phyloP scores from a whole-genome alignment of 1,284 basidiomycete genomes.

The Pterula multifida region DNA sequence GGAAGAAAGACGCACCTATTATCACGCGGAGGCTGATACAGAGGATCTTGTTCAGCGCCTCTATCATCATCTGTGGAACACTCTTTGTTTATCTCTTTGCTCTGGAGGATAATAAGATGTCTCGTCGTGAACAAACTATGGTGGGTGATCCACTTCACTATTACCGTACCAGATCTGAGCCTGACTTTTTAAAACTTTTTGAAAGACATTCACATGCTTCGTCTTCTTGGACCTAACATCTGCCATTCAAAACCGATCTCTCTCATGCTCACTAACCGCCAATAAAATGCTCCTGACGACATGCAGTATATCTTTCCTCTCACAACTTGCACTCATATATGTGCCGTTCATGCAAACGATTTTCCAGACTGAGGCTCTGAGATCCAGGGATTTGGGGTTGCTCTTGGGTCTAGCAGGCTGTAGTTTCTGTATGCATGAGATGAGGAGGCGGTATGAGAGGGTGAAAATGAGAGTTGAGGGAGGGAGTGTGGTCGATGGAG shows the following conservation, averaged over 20 bases:
- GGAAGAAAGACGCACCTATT: conserved; percentile 83
- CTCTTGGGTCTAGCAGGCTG: conserved; percentile 61
- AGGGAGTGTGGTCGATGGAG: neutral
- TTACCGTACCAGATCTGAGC: conserved; percentile 1
- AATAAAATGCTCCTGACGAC: conserved; percentile 89
- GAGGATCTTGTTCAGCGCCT: conserved; percentile 83
- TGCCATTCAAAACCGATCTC: conserved; percentile 87
- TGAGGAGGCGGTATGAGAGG: conserved; percentile 63
- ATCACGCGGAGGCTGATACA: conserved; percentile 64
- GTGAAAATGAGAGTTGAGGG: neutral
- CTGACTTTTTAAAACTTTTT: conserved; percentile 1
- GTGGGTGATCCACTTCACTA: conserved; percentile 30
- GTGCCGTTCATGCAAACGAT: conserved; percentile 83
- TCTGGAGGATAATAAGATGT: conserved; percentile 71
- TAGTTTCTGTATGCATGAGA: conserved; percentile 73
- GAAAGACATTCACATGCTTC: conserved; percentile 89
- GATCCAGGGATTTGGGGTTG: conserved; percentile 55
- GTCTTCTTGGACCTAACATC: conserved; percentile 95
- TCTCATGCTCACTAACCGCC: conserved; percentile 65
- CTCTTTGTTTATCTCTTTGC: conserved; percentile 82
- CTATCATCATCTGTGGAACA: conserved; percentile 83
- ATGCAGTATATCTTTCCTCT: conserved; percentile 73
- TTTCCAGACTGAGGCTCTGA: conserved; percentile 86
- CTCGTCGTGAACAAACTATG: conserved; percentile 88
- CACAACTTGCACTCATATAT: conserved; percentile 82